Evolutionary conservation across 345 rosid genomes (phyloP), one percentile per base, ranked within the genome.

Genomic region (Aethionema arabicum): DNA sequence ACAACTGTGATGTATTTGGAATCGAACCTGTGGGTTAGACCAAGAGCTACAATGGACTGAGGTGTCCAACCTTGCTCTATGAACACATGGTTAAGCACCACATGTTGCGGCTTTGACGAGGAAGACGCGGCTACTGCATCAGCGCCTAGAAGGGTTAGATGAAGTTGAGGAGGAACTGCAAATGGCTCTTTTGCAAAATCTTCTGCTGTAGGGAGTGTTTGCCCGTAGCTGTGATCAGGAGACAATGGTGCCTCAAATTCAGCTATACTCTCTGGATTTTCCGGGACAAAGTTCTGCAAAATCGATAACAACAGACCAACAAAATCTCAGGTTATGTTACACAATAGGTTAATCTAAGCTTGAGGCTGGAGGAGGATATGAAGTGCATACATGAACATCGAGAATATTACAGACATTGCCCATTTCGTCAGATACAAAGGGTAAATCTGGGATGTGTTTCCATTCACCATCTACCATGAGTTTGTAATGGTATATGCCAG

Each of bases 1-100:
- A 84, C 90, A 72, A 93, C 90, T 11, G 99, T 87, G 37, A 87
- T 91, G 56, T 90, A 90, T 66, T 87, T 93, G 46, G 99, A 84
- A 76, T 93, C 68, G 51, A 87, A 90, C 82, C 99, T 73, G 61
- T 90, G 91, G 7, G 96, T 87, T 67, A 87, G 64, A 61, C 99
- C 99, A 33, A 93, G 63, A 11, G 97, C 83, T 54, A 93, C 84
- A 16, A 85, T 73, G 2, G 97, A 80, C 21, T 90, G 86, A 2
- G 97, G 79, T 21, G 85, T 79, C 85, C 90, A 79, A 57, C 84
- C 96, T 74, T 82, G 81, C 79, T 90, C 96, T 40, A 85, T 74
- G 66, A 81, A 85, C 32, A 93, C 82, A 62, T 93, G 99, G 72
- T 93, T 85, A 32, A 93, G 97, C 60, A 87, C 78, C 11, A 87